These are phyloP conservation scores for Salvia splendens DNA, from an alignment of 257 asterid species.

Conservation along the genomic window DNA sequence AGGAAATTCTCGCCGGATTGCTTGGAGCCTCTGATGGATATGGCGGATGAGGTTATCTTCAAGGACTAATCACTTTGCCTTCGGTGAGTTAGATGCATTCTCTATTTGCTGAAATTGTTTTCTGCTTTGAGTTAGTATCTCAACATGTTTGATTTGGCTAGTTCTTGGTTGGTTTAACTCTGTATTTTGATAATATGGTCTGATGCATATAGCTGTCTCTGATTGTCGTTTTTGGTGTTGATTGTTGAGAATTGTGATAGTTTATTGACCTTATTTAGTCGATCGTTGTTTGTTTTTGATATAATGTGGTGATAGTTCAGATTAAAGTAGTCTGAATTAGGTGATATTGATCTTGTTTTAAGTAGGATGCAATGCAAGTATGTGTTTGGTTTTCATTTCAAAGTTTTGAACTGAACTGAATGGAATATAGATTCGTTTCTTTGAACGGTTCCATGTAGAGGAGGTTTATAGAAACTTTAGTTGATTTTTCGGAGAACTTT, in stretches of 20 bases:
- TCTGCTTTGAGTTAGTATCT: conserved; percentile 12
- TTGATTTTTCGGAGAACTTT: conserved; percentile 4
- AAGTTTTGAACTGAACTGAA: neutral
- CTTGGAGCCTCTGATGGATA: conserved; percentile 69
- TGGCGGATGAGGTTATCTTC: conserved; percentile 74
- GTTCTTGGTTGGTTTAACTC: conserved; percentile 11
- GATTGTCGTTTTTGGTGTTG: neutral
- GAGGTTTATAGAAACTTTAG: conserved; percentile 25
- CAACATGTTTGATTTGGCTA: conserved; percentile 25
- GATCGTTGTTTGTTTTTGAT: conserved; percentile 27
- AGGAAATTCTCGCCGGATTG: conserved; percentile 82
- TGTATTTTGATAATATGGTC: conserved; percentile 25
- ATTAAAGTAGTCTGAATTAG: conserved; percentile 7
- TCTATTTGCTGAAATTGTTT: conserved; percentile 1
- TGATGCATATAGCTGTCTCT: conserved; percentile 2
- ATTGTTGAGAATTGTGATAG: conserved; percentile 25
- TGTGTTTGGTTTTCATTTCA: neutral
- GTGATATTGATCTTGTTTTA: neutral
- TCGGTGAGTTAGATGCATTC: conserved; percentile 48
- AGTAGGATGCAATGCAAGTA: neutral
- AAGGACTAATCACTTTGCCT: conserved; percentile 59
- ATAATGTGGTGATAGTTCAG: conserved; percentile 26
- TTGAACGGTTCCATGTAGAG: conserved; percentile 2
- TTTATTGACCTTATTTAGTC: conserved; percentile 30
- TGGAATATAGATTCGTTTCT: conserved; percentile 9